Base-by-base conservation (phyloP, 2,329 filamentous ascomycete species). In the Chaetomiaceae sp. region DNA sequence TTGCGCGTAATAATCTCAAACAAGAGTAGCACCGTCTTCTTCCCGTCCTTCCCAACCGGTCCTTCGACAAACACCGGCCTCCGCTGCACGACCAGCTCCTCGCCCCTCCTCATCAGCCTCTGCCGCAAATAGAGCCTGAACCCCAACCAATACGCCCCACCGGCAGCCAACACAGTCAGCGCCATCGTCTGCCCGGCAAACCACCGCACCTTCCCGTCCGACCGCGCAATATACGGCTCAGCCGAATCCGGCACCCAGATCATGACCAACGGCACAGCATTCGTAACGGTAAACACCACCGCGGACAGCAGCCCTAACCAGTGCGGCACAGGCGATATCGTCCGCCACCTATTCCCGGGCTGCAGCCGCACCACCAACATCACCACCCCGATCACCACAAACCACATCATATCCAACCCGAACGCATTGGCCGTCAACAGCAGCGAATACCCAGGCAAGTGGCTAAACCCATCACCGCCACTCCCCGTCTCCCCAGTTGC, bases 341-440 rank as follows among this genome's bases (percentile, higher is more conserved):
- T 6, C 1, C 50, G 48, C 55, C 55, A 57, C 6, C 25, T 50
- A 17, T 48, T 51, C 2, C 53, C 55, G 0, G 53, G 55, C 50
- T 50, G 48, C 4, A 57, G 48, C 1, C 53, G 55, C 10, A 57
- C 43, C 17, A 40, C 40, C 20, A 57, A 23, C 50, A 55, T 50
- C 7, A 25, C 53, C 8, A 46, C 25, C 13, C 55, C 55, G n/a
- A 57, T 54, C 19, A 50, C 23, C 3, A 41, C 34, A 39, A 55
- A 57, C 53, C 55, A 57, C 31, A 54, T 35, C n/a, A 54, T 41
- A n/a, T 55, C 55, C 5, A 57, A 43, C 0, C 55, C 55, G 40
- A 55, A 58, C 5, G 49, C 47, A 13, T 47, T 54, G 9, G 51
- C 49, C 30, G 45, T 48, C 25, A 47, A 7, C 12, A 50, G 25